Evolutionary conservation across 352 stramenopile species (phyloP).

Genomic region (Pythium brassicae): DNA sequence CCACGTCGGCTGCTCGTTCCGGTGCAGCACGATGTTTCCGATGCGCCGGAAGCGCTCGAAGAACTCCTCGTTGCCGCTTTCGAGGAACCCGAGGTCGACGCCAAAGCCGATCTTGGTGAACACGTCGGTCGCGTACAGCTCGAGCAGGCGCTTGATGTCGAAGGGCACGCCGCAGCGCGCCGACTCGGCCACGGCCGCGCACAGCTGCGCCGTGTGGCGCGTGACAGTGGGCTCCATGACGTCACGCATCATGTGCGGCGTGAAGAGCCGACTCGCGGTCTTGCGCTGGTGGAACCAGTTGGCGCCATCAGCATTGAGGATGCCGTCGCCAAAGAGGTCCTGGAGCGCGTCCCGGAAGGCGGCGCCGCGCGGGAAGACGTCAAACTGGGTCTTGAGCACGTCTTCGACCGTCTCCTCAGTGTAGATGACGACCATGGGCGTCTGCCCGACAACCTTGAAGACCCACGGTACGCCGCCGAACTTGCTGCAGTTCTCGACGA

Average conservation of each 20-base stretch:
- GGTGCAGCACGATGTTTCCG: conserved; percentile 23
- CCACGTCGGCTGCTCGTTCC: conserved; percentile 27
- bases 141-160: conserved; percentile 41
- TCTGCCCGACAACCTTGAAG: conserved; percentile 24
- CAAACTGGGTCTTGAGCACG: conserved; percentile 47
- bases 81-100: conserved; percentile 27
- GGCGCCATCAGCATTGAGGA: conserved; percentile 28
- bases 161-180: conserved; percentile 9
- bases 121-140: conserved; percentile 55
- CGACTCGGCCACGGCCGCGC: background rate
- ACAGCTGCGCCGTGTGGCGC: background rate
- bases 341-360: conserved; percentile 24
- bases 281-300: conserved; percentile 42
- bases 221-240: conserved; percentile 17
- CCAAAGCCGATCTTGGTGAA: conserved; percentile 59
- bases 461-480: conserved; percentile 29
- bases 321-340: conserved; percentile 59
- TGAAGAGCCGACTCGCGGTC: conserved; percentile 25
- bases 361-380: conserved; percentile 59
- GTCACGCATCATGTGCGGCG: conserved; percentile 25
- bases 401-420: conserved; percentile 37
- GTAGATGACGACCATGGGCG: conserved; percentile 34
- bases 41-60: conserved; percentile 37
- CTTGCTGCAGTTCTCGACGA: conserved; percentile 15
- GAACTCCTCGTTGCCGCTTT: conserved; percentile 33